Conservation (phyloP, 202 grass and related monocot genomes). For the Musa balbisiana region DNA sequence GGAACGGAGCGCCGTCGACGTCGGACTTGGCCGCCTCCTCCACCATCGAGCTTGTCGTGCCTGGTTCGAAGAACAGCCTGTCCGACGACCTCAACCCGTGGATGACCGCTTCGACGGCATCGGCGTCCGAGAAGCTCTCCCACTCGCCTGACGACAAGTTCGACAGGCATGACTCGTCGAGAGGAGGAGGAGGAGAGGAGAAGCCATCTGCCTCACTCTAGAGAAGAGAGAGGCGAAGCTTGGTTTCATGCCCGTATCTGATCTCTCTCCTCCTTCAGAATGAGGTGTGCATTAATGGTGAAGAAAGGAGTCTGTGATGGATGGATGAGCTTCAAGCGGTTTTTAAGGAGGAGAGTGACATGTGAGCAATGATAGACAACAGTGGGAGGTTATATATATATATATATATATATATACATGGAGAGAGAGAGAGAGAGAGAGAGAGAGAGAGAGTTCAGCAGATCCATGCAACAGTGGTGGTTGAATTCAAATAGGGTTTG, state of each 20-base stretch:
- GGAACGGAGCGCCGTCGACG: constrained; percentile 22
- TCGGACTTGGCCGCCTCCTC: constrained; percentile 1
- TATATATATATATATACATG: no score
- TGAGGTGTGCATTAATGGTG: no score
- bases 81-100: constrained; percentile 38
- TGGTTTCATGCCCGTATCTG: constrained; percentile 13
- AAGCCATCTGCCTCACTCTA: constrained; percentile 12
- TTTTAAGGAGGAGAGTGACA: no score
- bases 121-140: constrained; percentile 8
- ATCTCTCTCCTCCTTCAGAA: neutral
- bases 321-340: no score
- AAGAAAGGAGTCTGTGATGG: no score
- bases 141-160: constrained; percentile 3
- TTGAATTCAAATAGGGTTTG: neutral
- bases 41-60: constrained; percentile 55
- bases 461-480: neutral
- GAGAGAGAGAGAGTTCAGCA: no score
- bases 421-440: no score
- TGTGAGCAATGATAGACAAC: no score
- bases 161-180: constrained; percentile 17
- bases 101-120: constrained; percentile 25
- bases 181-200: no score
- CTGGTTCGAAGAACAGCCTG: constrained; percentile 57
- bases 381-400: neutral
- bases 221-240: constrained; percentile 43